Evolutionary conservation across 129 eudicot genomes (phyloP).

Genomic region (Centaurea solstitialis): DNA sequence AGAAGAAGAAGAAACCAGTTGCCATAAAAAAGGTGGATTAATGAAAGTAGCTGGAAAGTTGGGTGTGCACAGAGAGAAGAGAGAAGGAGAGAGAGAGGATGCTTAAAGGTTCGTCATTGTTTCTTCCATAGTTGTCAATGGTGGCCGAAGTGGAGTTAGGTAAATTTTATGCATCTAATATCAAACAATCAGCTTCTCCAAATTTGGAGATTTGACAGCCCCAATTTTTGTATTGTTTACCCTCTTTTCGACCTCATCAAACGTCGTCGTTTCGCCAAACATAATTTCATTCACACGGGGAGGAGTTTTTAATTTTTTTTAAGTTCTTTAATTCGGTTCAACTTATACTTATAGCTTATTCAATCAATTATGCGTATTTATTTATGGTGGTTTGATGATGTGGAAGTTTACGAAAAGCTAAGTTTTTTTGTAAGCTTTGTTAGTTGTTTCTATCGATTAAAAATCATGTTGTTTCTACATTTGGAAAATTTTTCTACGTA

Average conservation of each 20-base stretch:
- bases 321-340: too few relatives aligned
- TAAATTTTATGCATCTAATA: conserved; percentile 12
- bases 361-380: too few relatives aligned
- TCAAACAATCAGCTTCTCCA: neutral
- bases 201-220: conserved; percentile 20
- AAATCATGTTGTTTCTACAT: too few relatives aligned
- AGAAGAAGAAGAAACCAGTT: conserved; percentile 1
- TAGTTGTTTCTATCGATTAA: too few relatives aligned
- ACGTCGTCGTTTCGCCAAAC: too few relatives aligned
- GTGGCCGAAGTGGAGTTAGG: conserved; percentile 45
- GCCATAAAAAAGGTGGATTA: conserved; percentile 4
- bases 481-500: too few relatives aligned
- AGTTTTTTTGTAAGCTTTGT: too few relatives aligned
- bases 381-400: too few relatives aligned
- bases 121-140: conserved; percentile 32
- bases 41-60: conserved; percentile 41
- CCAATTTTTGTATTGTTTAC: neutral
- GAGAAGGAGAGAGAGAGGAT: conserved; percentile 23
- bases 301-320: too few relatives aligned
- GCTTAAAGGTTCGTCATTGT: conserved; percentile 52
- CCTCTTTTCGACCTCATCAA: neutral
- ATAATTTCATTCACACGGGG: too few relatives aligned
- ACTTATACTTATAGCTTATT: too few relatives aligned
- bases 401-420: too few relatives aligned
- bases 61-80: conserved; percentile 26